These are phyloP conservation scores for Mimosa pudica DNA, from an alignment of 306 rosid genomes.

Conservation along the genomic window DNA sequence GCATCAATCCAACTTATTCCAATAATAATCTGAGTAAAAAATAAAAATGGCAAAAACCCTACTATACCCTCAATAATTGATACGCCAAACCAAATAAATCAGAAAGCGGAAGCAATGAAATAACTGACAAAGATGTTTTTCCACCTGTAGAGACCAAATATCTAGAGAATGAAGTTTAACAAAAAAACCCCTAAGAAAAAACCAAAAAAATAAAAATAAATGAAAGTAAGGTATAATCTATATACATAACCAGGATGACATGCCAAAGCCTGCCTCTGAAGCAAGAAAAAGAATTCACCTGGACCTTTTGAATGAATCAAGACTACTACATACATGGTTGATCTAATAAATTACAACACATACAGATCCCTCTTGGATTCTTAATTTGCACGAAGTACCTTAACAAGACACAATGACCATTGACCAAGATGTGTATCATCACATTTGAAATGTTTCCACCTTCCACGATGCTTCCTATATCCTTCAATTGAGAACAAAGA, in stretches of 20 bases:
- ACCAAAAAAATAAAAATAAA: not conserved
- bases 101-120: not conserved
- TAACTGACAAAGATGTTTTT: slow-evolving; percentile 15
- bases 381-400: slow-evolving; percentile 54
- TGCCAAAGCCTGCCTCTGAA: slow-evolving; percentile 31
- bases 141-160: slow-evolving; percentile 3
- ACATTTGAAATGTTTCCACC: not conserved
- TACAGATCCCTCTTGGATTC: slow-evolving; percentile 46
- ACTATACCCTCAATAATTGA: not conserved
- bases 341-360: slow-evolving; percentile 59
- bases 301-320: slow-evolving; percentile 55
- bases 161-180: slow-evolving; percentile 14
- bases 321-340: slow-evolving; percentile 53
- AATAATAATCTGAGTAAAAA: not conserved
- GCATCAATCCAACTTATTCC: not conserved
- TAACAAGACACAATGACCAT: slow-evolving; percentile 39
- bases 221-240: slow-evolving; percentile 7
- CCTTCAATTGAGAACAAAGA: slow-evolving; percentile 18
- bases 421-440: not conserved
- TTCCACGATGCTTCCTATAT: slow-evolving; percentile 18
- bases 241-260: slow-evolving; percentile 43
- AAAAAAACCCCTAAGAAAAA: not conserved
- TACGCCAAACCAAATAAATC: not conserved
- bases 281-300: slow-evolving; percentile 34
- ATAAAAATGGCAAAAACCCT: not conserved